A percentile compares a stretch with the other conserved stretches of the same genome.
phyloP scores from a whole-genome alignment of 768 basidiomycete genomes.

The Wakefieldia striispora region DNA sequence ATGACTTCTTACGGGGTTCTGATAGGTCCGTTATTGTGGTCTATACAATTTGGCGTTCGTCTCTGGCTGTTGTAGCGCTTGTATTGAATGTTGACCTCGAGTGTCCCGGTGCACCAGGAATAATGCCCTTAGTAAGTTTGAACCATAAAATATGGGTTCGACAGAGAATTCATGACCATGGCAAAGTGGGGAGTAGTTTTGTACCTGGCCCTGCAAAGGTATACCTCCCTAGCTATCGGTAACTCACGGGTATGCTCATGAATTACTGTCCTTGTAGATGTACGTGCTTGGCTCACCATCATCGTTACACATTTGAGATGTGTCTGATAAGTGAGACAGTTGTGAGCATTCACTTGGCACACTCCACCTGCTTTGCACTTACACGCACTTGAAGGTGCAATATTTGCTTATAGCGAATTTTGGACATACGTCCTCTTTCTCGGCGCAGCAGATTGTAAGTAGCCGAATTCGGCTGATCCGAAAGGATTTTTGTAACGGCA shows the following conservation, averaged over 20 bases:
- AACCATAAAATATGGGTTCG: neutral
- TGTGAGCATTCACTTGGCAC: neutral
- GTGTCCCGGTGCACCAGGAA: neutral
- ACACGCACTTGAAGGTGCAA: neutral
- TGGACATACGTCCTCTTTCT: neutral
- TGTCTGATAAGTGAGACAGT: neutral
- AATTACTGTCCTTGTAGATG: neutral
- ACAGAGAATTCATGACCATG: neutral
- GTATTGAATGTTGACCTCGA: neutral
- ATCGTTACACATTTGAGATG: too few species aligned
- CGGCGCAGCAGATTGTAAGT: conserved; percentile 5
- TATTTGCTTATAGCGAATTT: neutral
- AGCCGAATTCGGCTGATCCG: too few species aligned
- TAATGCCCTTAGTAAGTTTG: neutral
- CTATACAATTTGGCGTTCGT: neutral
- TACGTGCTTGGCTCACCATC: neutral
- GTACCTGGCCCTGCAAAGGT: neutral
- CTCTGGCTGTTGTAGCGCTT: too few species aligned
- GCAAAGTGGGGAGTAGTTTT: neutral
- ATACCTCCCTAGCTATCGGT: neutral
- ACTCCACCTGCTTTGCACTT: neutral
- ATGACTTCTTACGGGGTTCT: neutral
- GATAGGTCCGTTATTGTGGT: conserved; percentile 3
- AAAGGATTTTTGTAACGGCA: neutral
- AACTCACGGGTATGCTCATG: neutral